Base-by-base conservation (phyloP, 306 rosid species). In the Castanospermum australe region DNA sequence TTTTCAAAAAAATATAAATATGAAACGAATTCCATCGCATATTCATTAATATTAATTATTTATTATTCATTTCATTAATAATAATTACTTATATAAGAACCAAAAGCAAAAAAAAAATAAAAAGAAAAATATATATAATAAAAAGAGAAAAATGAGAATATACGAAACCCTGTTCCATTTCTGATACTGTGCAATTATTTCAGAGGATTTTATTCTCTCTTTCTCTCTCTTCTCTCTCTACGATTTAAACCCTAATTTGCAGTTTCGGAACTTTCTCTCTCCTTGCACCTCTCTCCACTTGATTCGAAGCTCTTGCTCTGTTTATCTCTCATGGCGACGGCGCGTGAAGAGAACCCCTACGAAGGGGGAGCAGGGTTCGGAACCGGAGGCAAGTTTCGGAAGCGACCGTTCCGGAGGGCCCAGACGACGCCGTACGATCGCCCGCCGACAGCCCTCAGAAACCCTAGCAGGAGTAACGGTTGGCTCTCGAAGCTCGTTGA, bases 401-500 rank as follows among this genome's bases (percentile, higher is more conserved):
- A 87, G 84, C 75, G 86, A 35, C 95, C 97, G 5, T 80, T 86
- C 18, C 82, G 93, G 38, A 84, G 81, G 76, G 42, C 72, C 0
- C 94, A 86, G 36, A 20, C 90, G 67, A 94, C 95, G 80, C 97
- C 99, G 41, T 94, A 94, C 56, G 97, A 92, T 79, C 92, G 99
- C 0, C 97, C 97, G 14, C 86, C 89, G 30, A 47, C 88, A 10
- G 87, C 89, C 44, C 54, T 92, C 2, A 81, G 97, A 71, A 90
- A 88, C 89, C 89, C 94, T 55, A 70, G 59, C 74, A 33, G 57
- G 32, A 73, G 33, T 80, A 55, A 80, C 25, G 90, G 95, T 8
- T 95, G 97, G 99, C 71, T 95, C 84, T 92, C 97, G 44, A 91
- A 90, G 89, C 71, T 95, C 6, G 91, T 92, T 57, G 96, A 95